Evolutionary conservation across 2,329 filamentous ascomycete genomes (phyloP), one percentile per base, ranked within the genome.

Genomic region (Fusarium pseudograminearum): DNA sequence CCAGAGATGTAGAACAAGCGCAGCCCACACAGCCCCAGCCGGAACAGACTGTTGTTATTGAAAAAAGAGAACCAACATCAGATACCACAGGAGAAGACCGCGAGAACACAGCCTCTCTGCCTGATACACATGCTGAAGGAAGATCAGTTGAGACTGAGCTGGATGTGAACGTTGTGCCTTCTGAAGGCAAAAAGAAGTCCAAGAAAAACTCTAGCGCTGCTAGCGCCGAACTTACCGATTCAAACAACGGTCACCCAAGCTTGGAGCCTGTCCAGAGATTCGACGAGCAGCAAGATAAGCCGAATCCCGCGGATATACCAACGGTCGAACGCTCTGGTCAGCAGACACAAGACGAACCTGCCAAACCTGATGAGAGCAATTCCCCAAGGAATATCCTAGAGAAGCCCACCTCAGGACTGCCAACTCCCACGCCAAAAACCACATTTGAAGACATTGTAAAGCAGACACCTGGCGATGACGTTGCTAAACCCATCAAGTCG

Each of bases 121-220:
- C 26, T 15, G 42, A 54, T 38, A 14, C 40, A 20, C 55, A 52
- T 30, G 18, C 24, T 14, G 46, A 41, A 45, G 51, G 36, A 33
- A 42, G 9, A 22, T 11, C 40, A 11, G 11, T 36, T 15, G 20
- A 45, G 11, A 30, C 57, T 15, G 46, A 41, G 16, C 50, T 40
- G 31, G 36, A 20, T 15, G 30, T 47, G 33, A 55, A 46, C n/a
- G 22, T 9, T 14, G 31, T 15, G 28, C 7, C 57, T 55, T 54
- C 53, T 8, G 65, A 74, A 47, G 50, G 68, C 40, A 56, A 69
- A 46, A 64, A 73, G 48, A 67, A 31, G 22, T 20, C 24, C n/a
- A 51, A 22, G 22, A 41, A 16, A n/a, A 40, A 18, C 26, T 40
- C n/a, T 28, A 24, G 8, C 18, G 28, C 24, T 41, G 36, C 24